A percentile compares a stretch with the other conserved stretches of the same genome.
Conservation (phyloP, 176 grass and related monocot genomes). For the Ensete ventricosum region DNA sequence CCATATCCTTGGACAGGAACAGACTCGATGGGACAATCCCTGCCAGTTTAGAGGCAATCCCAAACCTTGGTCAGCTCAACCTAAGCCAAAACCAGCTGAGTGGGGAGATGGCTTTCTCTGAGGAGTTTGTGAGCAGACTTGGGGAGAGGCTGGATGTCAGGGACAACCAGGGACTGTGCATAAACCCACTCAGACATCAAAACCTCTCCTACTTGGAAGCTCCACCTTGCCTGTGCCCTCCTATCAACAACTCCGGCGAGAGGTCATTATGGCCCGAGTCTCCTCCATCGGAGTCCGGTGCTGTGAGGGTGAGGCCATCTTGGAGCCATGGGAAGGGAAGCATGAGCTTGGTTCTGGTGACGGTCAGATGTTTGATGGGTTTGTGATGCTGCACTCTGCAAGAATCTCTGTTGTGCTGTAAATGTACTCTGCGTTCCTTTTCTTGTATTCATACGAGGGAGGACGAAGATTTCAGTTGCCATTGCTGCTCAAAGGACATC, state of each 20-base stretch:
- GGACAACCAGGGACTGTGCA: constrained; percentile 56
- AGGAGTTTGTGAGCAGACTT: constrained; percentile 57
- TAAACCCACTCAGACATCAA: constrained; percentile 27
- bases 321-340: neutral
- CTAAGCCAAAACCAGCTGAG: constrained; percentile 75
- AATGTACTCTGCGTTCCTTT: neutral
- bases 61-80: constrained; percentile 74
- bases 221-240: constrained; percentile 32
- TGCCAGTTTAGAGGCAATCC: constrained; percentile 39
- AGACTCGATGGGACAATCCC: constrained; percentile 58
- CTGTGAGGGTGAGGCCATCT: neutral
- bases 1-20: constrained; percentile 73
- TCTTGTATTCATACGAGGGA: neutral
- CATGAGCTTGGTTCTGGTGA: neutral
- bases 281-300: neutral
- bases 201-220: constrained; percentile 33
- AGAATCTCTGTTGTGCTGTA: neutral
- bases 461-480: neutral
- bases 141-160: constrained; percentile 65
- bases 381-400: neutral
- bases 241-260: neutral
- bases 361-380: neutral
- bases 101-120: constrained; percentile 62
- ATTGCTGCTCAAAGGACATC: neutral
- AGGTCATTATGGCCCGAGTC: neutral